A percentile compares a stretch with the other conserved stretches of the same genome.
phyloP scores from a whole-genome alignment of 176 grass and related monocot species.

The Chloris gayana region DNA sequence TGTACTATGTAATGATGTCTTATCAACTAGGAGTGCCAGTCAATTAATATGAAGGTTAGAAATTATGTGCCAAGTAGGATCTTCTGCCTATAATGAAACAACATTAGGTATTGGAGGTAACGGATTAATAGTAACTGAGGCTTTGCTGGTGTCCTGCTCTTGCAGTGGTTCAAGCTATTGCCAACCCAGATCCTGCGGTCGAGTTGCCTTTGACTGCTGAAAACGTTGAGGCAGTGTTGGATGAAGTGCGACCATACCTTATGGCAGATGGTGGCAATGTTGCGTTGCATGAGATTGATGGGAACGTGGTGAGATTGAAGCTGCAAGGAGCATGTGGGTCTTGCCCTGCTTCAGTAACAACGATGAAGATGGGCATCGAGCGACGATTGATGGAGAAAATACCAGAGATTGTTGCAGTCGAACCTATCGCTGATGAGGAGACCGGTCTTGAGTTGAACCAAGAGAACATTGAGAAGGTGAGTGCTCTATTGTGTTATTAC shows the following conservation, averaged over 20 bases:
- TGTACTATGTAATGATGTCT: background rate
- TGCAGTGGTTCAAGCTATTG: constrained; percentile 73
- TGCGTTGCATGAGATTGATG: constrained; percentile 86
- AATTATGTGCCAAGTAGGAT: background rate
- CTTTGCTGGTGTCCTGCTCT: constrained; percentile 10
- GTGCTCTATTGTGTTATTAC: background rate
- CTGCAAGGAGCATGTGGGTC: constrained; percentile 96
- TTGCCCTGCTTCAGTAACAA: constrained; percentile 90
- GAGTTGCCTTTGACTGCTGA: constrained; percentile 82
- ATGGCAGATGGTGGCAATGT: constrained; percentile 97
- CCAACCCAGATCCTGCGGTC: constrained; percentile 57
- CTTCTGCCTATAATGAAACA: background rate
- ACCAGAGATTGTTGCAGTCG: constrained; percentile 92
- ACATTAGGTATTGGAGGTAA: background rate
- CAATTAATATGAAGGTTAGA: background rate
- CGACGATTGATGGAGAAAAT: constrained; percentile 96
- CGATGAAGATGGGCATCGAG: constrained; percentile 96
- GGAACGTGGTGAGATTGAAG: constrained; percentile 82
- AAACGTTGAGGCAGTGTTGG: constrained; percentile 88
- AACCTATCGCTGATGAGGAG: constrained; percentile 81
- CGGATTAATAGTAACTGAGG: background rate
- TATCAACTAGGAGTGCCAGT: background rate
- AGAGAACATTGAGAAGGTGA: constrained; percentile 96
- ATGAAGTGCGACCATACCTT: constrained; percentile 98
- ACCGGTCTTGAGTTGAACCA: constrained; percentile 84